Base-by-base conservation (phyloP, 2,329 filamentous ascomycete genomes). In the Stagonosporopsis rhizophila region DNA sequence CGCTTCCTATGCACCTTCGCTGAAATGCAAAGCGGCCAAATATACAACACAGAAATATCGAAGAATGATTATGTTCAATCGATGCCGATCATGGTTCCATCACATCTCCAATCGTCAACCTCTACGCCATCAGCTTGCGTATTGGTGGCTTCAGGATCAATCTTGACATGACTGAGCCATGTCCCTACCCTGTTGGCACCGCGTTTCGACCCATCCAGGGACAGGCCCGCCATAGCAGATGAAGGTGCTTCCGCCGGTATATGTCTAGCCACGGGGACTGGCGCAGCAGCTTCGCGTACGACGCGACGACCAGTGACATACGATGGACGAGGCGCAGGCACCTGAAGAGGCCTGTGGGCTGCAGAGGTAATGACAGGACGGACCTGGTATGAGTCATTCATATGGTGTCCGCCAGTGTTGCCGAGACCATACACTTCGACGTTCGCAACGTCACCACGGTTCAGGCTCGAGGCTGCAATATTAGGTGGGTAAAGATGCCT, bases 351-450 rank as follows among this genome's bases (percentile, higher is more conserved):
- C 19, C 68, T 66, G 42, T 72, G 68, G 11, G 68, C 64, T 42
- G 68, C 66, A 7, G 69, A 59, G 17, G 62, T 65, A 17, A 72
- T 68, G 22, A 71, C 42, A 32, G 71, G 70, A 19, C 71, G 72
- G 44, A 74, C 62, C 8, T 71, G 60, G 53, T 75, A 77, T 5
- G 71, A 72, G 11, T 88, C 84, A 55, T 87, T 87, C 80, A 87
- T 82, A 65, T 86, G 85, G 64, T 88, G 85, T 14, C 78, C 80
- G 1, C 79, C 78, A 12, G 81, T 77, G 57, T 86, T 86, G 20
- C 81, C 81, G 8, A 83, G 59, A 22, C 77, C 79, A 20, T 83
- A 83, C 15, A 83, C 72, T 2, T 79, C 80, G 23, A 78, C 74
- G n/a, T 56, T 56, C 7, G 48, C 44, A 9, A 30, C 15, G 44